phyloP scores from a whole-genome alignment of 495 filamentous ascomycete species.

The Elaphomyces granulatus region DNA sequence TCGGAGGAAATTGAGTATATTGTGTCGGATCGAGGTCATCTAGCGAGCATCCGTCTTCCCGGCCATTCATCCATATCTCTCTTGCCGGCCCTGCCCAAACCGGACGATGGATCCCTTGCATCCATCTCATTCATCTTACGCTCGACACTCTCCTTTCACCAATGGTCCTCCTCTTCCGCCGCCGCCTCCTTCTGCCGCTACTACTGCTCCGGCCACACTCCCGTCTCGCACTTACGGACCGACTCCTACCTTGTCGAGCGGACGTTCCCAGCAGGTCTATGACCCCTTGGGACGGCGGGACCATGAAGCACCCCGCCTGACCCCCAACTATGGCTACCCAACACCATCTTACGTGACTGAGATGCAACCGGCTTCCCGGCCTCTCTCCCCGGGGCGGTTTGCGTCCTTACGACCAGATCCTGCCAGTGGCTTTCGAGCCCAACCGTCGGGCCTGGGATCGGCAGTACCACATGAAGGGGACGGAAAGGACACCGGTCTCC shows the following conservation, averaged over 20 bases:
- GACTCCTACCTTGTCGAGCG: constrained; percentile 1
- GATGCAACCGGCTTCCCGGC: constrained; percentile 3
- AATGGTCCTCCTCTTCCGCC: constrained; percentile 8
- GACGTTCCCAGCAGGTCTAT: constrained; percentile 7
- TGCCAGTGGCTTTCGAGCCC: constrained; percentile 8
- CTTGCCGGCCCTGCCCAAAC: constrained; percentile 1
- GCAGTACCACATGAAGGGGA: constrained; percentile 14
- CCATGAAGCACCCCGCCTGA: constrained; percentile 15
- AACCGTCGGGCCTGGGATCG: constrained; percentile 12
- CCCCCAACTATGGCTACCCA: constrained; percentile 15
- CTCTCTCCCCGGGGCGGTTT: constrained; percentile 11
- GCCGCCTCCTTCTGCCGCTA: constrained; percentile 15
- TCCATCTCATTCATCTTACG: constrained; percentile 8
- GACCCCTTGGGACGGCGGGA: constrained; percentile 15
- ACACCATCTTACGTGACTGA: constrained; percentile 7
- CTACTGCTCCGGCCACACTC: constrained; percentile 14
- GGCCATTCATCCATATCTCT: not conserved
- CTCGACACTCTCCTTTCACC: constrained; percentile 5
- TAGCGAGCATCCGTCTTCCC: too few species aligned
- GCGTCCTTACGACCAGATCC: constrained; percentile 11
- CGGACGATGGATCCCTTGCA: constrained; percentile 11
- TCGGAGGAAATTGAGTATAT: too few species aligned
- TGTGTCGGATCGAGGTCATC: too few species aligned
- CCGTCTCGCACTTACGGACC: constrained; percentile 10
- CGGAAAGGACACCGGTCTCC: constrained; percentile 7